Percentiles rank a stretch among this genome's conserved stretches.
phyloP scores from a whole-genome alignment of 2,329 filamentous ascomycete genomes.

The Aspergillus novofumigatus region DNA sequence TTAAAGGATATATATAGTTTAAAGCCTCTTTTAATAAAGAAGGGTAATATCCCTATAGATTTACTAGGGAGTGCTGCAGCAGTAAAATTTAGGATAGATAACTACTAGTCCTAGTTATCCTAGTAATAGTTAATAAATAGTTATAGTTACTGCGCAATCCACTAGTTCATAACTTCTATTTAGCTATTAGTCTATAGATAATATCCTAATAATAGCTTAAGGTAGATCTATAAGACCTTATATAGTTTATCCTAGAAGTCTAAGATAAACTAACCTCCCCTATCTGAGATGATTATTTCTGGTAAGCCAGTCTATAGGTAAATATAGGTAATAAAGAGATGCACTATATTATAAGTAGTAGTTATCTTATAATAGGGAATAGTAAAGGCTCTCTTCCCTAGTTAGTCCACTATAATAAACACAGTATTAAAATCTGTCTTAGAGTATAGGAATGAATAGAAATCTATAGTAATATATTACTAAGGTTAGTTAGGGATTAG shows the following conservation, averaged over 20 bases:
- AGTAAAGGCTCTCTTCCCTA: background rate
- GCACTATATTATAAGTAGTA: background rate
- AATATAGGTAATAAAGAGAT: background rate
- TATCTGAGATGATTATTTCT: background rate
- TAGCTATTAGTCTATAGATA: background rate
- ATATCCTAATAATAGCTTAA: background rate
- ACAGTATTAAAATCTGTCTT: background rate
- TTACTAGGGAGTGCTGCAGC: background rate
- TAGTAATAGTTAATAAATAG: background rate
- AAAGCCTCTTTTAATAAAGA: background rate
- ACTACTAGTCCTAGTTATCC: too few species aligned
- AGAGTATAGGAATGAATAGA: background rate
- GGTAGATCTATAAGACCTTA: background rate
- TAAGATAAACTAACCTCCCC: background rate
- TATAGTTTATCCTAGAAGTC: background rate
- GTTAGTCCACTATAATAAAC: background rate
- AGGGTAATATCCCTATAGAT: background rate
- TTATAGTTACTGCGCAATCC: background rate
- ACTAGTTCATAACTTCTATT: background rate
- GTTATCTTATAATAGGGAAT: background rate
- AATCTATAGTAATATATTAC: background rate
- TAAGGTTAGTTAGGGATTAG: background rate
- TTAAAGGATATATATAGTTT: background rate
- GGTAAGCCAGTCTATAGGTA: background rate
- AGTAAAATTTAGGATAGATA: too few species aligned